Conservation (phyloP, 441 rosid species). For the Populus hybrid region DNA sequence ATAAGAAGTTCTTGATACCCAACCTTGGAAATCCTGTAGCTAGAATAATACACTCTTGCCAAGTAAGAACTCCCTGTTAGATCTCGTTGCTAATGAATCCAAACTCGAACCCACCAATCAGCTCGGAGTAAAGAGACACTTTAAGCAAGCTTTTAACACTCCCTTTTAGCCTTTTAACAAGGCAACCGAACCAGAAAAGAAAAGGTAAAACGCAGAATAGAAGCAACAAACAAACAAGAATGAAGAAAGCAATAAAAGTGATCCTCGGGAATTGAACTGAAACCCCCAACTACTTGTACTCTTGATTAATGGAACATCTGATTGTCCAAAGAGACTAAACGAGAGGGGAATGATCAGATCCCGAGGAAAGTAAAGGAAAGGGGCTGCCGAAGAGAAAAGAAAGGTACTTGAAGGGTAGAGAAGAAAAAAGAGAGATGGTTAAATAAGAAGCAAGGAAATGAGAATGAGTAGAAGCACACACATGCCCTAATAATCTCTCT, state of each 20-base stretch:
- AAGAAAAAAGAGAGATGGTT: conserved; percentile 60
- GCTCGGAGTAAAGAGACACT: conserved; percentile 11
- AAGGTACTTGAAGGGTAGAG: conserved; percentile 31
- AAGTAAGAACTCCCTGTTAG: conserved; percentile 26
- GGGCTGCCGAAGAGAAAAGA: not conserved
- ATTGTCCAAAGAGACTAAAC: conserved; percentile 25
- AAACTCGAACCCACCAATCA: conserved; percentile 15
- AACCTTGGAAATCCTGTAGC: not conserved
- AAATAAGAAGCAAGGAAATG: conserved; percentile 44
- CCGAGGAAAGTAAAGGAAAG: conserved; percentile 34
- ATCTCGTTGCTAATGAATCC: conserved; percentile 30
- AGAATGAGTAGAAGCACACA: conserved; percentile 33
- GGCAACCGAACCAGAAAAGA: conserved; percentile 26
- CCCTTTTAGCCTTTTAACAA: conserved; percentile 11
- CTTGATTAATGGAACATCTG: conserved; percentile 6
- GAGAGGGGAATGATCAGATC: conserved; percentile 41
- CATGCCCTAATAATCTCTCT: conserved; percentile 58
- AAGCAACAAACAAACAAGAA: conserved; percentile 2
- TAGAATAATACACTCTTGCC: not conserved
- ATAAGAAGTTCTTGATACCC: conserved; percentile 18
- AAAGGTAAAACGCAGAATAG: conserved; percentile 10
- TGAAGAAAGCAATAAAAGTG: conserved; percentile 16
- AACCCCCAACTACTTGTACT: conserved; percentile 3
- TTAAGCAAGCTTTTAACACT: conserved; percentile 17
- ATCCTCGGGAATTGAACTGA: conserved; percentile 57